Evolutionary conservation across 225 moss, liverwort and hornwort genomes (phyloP), one percentile per base, ranked within the genome.

Genomic region (Climacium dendroides): DNA sequence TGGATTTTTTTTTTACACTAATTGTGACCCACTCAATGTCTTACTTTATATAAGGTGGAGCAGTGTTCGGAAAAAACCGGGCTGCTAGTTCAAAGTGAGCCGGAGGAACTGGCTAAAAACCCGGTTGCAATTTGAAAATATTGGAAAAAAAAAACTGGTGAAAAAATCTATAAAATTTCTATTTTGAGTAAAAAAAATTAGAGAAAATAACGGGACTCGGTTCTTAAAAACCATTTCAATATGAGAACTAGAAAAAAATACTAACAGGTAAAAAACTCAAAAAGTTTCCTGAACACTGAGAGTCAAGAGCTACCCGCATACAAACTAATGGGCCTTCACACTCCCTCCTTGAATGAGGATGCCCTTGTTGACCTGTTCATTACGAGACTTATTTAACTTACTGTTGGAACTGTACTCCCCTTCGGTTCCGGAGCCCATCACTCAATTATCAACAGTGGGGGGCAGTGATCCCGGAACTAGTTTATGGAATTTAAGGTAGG

Each of bases 91-190:
- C 0, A 34, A 35, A 65, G 35, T 19, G n/a, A n/a, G n/a, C 0
- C 1, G 1, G 7, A 11, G 6, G 66, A 4, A 66, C 12, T 66
- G 12, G 12, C 4, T 1, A n/a, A n/a, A n/a, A n/a, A 11, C 20
- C 0, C 0, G 4, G 1, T 65, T 65, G 65, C 11, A 65, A 65
- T 20, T 65, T 11, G 6, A 11, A 66, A 66, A 66, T 11, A 20
- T n/a, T 3, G 3, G 4, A 1, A n/a, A 37, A n/a, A 20, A n/a
- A n/a, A 22, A 35, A 9, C 0, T n/a, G 4, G 7, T 22, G n/a
- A 37, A 13, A 13, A 67, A 37, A 66, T n/a, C 3, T 15, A 3
- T n/a, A 5, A 65, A 20, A 11, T n/a, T n/a, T n/a, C n/a, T n/a
- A n/a, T n/a, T n/a, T n/a, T n/a, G n/a, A n/a, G n/a, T n/a, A n/a